These are phyloP conservation scores for Pascua sp. DNA, from an alignment of 1,284 basidiomycete species.

Conservation along the genomic window DNA sequence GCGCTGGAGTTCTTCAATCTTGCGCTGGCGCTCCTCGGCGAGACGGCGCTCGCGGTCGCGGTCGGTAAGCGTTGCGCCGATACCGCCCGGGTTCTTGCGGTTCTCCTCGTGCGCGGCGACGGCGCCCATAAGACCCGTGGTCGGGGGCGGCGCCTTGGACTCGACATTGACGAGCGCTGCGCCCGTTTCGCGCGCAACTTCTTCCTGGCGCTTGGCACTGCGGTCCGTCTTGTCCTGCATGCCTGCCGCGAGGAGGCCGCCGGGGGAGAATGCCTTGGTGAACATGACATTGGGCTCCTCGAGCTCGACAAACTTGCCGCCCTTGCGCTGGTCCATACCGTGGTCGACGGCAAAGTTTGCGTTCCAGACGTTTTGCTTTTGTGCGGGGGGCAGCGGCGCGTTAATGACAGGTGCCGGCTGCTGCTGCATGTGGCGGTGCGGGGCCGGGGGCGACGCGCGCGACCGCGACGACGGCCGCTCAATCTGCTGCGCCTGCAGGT, in stretches of 20 bases:
- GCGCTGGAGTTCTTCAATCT: slow-evolving; percentile 82
- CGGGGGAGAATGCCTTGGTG: slow-evolving; percentile 89
- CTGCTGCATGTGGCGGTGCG: slow-evolving; percentile 19
- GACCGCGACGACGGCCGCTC: slow-evolving; percentile 2
- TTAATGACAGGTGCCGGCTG: slow-evolving; percentile 6
- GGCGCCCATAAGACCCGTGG: slow-evolving; percentile 90
- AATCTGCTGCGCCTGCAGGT: no score
- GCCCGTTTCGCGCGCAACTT: slow-evolving; percentile 83
- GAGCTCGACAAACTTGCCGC: slow-evolving; percentile 67
- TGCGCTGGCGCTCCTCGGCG: slow-evolving; percentile 85
- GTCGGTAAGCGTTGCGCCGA: slow-evolving; percentile 90
- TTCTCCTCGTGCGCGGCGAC: slow-evolving; percentile 94
- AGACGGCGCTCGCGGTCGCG: slow-evolving; percentile 85
- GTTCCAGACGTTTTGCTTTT: slow-evolving; percentile 65
- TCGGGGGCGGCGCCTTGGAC: slow-evolving; percentile 88
- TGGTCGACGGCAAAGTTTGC: slow-evolving; percentile 71
- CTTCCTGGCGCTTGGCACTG: slow-evolving; percentile 90
- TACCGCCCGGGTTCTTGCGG: slow-evolving; percentile 86
- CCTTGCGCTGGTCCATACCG: slow-evolving; percentile 47
- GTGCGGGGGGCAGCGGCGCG: slow-evolving; percentile 54
- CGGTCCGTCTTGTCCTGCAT: slow-evolving; percentile 92
- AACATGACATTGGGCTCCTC: slow-evolving; percentile 69
- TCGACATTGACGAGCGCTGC: slow-evolving; percentile 89
- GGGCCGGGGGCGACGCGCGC: slow-evolving; percentile 12
- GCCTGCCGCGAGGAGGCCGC: slow-evolving; percentile 89